Percentiles rank a stretch among this genome's conserved stretches.
These are phyloP conservation scores for Fraxinus quadrangulata DNA, from an alignment of 257 asterid species.

Conservation along the genomic window DNA sequence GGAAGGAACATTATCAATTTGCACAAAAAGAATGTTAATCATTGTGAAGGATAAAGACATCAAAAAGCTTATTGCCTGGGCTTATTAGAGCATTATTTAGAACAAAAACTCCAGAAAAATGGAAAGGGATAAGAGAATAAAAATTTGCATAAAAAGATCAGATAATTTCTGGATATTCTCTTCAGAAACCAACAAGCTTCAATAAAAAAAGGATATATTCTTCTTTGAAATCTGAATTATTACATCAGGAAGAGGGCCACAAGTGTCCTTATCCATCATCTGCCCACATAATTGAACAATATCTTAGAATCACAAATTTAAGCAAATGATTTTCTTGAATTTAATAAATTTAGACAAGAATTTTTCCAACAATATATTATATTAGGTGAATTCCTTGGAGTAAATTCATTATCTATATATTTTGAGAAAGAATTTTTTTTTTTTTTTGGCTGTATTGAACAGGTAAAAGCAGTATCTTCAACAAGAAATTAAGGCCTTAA, in stretches of 20 bases:
- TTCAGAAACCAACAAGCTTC: too few relatives aligned
- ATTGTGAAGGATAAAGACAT: not conserved
- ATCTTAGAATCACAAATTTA: not conserved
- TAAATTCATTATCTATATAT: not conserved
- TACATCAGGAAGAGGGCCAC: not conserved
- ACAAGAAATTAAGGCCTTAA: not conserved
- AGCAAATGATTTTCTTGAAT: not conserved
- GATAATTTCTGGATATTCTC: not conserved
- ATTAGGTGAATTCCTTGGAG: not conserved
- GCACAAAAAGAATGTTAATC: not conserved
- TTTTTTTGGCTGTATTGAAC: too few relatives aligned
- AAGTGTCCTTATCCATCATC: constrained; percentile 1
- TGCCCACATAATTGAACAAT: not conserved
- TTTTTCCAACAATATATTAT: not conserved
- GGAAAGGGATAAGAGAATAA: not conserved
- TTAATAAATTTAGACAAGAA: not conserved
- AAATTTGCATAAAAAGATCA: not conserved
- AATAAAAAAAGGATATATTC: not conserved
- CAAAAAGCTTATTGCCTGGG: not conserved
- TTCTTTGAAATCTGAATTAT: not conserved
- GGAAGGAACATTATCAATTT: too few relatives aligned
- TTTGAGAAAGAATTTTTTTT: too few relatives aligned
- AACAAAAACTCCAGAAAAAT: not conserved
- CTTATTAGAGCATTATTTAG: not conserved
- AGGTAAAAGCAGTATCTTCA: not conserved